Conservation (phyloP, 2,329 filamentous ascomycete genomes). For the Aspergillus uvarum region DNA sequence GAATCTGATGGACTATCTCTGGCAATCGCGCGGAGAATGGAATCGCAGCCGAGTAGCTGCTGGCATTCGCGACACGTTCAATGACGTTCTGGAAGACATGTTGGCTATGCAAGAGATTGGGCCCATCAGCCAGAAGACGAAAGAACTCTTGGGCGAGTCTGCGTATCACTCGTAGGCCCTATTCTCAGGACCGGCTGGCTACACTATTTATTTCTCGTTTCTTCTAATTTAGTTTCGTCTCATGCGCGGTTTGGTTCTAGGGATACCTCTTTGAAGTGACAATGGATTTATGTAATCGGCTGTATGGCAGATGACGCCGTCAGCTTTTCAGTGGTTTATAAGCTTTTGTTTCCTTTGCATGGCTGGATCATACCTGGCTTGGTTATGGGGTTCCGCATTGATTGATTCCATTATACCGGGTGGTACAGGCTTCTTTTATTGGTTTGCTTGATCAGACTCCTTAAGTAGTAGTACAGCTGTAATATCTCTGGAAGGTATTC, state of each 20-base stretch:
- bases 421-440: conserved; percentile 5
- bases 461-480: too few relatives aligned
- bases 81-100: conserved; percentile 62
- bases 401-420: conserved; percentile 9
- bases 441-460: too few relatives aligned
- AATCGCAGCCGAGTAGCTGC: conserved; percentile 74
- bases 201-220: not conserved
- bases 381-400: conserved; percentile 8
- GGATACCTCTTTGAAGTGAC: conserved; percentile 13
- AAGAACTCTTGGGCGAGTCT: conserved; percentile 28
- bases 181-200: not conserved
- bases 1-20: conserved; percentile 85
- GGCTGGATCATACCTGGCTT: conserved; percentile 1
- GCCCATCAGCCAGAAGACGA: conserved; percentile 36
- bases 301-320: conserved; percentile 13
- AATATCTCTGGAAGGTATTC: not conserved
- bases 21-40: conserved; percentile 75
- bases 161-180: conserved; percentile 11
- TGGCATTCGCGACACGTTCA: conserved; percentile 68
- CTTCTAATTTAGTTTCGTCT: conserved; percentile 10
- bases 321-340: not conserved
- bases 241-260: conserved; percentile 6
- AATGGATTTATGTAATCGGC: conserved; percentile 20
- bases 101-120: conserved; percentile 51
- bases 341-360: not conserved